Conservation (phyloP, 2,329 filamentous ascomycete genomes). For the Aureobasidium pullulans region DNA sequence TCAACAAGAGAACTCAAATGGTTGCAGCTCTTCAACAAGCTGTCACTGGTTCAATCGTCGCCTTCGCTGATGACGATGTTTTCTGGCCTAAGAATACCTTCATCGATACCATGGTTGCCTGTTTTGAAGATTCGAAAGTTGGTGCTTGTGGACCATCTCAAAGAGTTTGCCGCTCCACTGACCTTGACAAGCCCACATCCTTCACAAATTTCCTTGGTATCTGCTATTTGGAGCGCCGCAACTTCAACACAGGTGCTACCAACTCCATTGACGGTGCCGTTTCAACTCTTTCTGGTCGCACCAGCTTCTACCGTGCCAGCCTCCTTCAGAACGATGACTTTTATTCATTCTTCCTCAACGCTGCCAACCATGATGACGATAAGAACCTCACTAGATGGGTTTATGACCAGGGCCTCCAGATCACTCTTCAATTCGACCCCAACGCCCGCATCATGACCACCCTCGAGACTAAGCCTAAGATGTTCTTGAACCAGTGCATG, state of each 20-base stretch:
- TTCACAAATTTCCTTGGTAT: slow-evolving; percentile 50
- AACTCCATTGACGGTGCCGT: slow-evolving; percentile 52
- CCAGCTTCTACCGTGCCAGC: slow-evolving; percentile 42
- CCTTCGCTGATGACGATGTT: slow-evolving; percentile 32
- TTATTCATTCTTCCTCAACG: slow-evolving; percentile 39
- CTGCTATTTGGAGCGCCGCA: slow-evolving; percentile 54
- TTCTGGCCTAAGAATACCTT: slow-evolving; percentile 25
- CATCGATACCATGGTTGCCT: slow-evolving; percentile 26
- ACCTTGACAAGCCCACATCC: slow-evolving; percentile 20
- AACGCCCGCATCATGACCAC: slow-evolving; percentile 46
- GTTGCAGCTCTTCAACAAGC: slow-evolving; percentile 22
- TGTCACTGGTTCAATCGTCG: slow-evolving; percentile 23
- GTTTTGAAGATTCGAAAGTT: slow-evolving; percentile 39
- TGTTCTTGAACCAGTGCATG: slow-evolving; percentile 47
- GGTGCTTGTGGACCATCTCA: slow-evolving; percentile 53
- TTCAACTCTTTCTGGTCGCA: slow-evolving; percentile 53
- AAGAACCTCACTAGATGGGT: slow-evolving; percentile 53
- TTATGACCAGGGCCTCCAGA: slow-evolving; percentile 43
- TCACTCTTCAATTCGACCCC: slow-evolving; percentile 47
- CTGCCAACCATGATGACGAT: slow-evolving; percentile 52
- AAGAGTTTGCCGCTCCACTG: slow-evolving; percentile 37
- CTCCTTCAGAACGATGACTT: slow-evolving; percentile 44
- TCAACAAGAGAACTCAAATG: slow-evolving; percentile 30
- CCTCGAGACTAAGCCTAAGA: slow-evolving; percentile 40
- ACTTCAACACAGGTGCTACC: slow-evolving; percentile 52